phyloP scores from a whole-genome alignment of 2,329 filamentous ascomycete genomes.

The Penicillium sp. region DNA sequence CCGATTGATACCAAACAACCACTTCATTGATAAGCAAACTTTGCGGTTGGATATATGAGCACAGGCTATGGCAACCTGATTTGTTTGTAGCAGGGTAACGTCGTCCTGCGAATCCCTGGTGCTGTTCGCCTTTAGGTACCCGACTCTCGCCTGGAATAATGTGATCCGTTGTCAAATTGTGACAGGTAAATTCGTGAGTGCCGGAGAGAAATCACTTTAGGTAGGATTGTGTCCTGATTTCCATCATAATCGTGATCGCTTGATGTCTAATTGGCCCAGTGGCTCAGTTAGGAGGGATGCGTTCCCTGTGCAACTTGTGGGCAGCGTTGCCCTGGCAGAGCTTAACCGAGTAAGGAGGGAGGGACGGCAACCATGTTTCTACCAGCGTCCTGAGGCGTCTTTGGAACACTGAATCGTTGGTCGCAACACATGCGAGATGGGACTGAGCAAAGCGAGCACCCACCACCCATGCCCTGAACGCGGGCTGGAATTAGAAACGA shows the following conservation, averaged over 20 bases:
- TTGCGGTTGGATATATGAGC: neutral
- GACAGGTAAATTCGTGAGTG: conserved; percentile 10
- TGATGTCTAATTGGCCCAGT: conserved; percentile 1
- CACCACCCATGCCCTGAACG: conserved; percentile 7
- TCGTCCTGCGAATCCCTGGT: neutral
- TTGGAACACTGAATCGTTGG: neutral
- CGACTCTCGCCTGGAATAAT: neutral
- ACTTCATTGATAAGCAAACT: neutral
- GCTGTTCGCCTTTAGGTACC: neutral
- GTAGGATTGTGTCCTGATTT: neutral
- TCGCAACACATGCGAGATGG: conserved; percentile 5
- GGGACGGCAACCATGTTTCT: neutral
- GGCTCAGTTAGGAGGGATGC: neutral
- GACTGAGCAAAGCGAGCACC: neutral
- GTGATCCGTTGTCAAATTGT: conserved; percentile 2
- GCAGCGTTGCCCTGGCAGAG: conserved; percentile 6
- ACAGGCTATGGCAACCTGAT: neutral
- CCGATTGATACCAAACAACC: neutral
- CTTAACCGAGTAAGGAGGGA: conserved; percentile 10
- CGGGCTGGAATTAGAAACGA: neutral
- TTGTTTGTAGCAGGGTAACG: neutral
- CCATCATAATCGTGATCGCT: neutral
- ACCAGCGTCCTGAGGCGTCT: neutral
- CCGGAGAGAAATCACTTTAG: neutral
- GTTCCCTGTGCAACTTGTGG: conserved; percentile 7